Evolutionary conservation across 2,329 filamentous ascomycete species (phyloP).

Genomic region (Trichoderma endophyticum): DNA sequence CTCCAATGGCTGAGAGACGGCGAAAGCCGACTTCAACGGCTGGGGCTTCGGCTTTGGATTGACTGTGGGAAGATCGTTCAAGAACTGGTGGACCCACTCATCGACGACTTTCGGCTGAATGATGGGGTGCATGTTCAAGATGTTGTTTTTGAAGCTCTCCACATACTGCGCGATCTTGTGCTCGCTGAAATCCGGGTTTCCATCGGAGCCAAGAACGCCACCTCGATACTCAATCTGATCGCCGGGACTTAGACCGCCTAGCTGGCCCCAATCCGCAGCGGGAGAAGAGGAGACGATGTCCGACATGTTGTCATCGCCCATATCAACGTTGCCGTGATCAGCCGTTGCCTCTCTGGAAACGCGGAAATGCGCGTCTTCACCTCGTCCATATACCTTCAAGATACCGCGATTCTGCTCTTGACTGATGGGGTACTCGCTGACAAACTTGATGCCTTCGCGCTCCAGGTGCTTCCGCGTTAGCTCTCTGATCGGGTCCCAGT

Average conservation of each 20-base stretch:
- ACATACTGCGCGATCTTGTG: constrained; percentile 52
- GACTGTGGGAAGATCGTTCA: constrained; percentile 44
- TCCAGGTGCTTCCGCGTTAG: constrained; percentile 55
- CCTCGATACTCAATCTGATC: constrained; percentile 40
- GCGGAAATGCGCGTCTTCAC: constrained; percentile 58
- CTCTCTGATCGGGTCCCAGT: constrained; percentile 65
- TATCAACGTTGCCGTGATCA: constrained; percentile 40
- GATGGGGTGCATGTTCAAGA: constrained; percentile 64
- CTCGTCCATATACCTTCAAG: constrained; percentile 72
- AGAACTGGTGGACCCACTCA: constrained; percentile 51
- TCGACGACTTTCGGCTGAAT: constrained; percentile 53
- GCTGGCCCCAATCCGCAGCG: constrained; percentile 57
- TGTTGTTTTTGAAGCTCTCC: constrained; percentile 56
- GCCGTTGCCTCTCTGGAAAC: constrained; percentile 35
- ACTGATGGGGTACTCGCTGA: constrained; percentile 72
- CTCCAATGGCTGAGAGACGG: constrained; percentile 31
- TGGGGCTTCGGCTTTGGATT: constrained; percentile 29
- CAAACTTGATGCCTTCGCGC: constrained; percentile 49
- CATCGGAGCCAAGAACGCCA: constrained; percentile 40
- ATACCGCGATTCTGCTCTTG: constrained; percentile 71
- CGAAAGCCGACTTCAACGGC: constrained; percentile 32
- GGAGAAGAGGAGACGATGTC: constrained; percentile 54
- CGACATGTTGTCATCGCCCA: constrained; percentile 45
- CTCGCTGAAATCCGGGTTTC: constrained; percentile 54
- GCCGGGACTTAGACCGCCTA: constrained; percentile 49